A percentile compares a stretch with the other conserved stretches of the same genome.
Conservation (phyloP, 1,284 basidiomycete species). For the Sphagnurus paluster region DNA sequence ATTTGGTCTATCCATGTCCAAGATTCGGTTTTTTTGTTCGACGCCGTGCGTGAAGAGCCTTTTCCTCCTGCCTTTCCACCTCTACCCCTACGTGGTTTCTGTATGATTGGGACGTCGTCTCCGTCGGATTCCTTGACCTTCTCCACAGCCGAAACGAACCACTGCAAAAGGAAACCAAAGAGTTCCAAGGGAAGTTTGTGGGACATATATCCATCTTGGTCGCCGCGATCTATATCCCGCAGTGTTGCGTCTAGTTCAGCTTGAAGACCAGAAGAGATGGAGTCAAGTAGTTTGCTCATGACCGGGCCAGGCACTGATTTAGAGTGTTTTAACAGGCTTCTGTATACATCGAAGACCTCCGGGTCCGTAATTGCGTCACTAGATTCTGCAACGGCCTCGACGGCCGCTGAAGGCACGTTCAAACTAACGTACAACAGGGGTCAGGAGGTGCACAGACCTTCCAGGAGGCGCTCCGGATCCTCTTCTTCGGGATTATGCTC, state of each 20-base stretch:
- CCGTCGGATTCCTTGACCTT: constrained; percentile 61
- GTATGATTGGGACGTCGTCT: constrained; percentile 47
- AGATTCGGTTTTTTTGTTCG: constrained; percentile 47
- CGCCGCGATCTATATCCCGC: constrained; percentile 67
- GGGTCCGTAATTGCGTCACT: constrained; percentile 68
- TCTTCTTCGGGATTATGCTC: constrained; percentile 59
- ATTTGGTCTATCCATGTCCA: constrained; percentile 87
- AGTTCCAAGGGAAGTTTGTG: constrained; percentile 82
- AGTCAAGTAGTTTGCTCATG: constrained; percentile 80
- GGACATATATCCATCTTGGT: constrained; percentile 64
- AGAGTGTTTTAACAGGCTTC: constrained; percentile 74
- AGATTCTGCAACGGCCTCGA: constrained; percentile 72
- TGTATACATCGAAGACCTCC: constrained; percentile 76
- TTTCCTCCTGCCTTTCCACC: constrained; percentile 56
- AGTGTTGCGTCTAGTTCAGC: constrained; percentile 69
- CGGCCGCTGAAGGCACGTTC: constrained; percentile 52
- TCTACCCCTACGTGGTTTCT: constrained; percentile 54
- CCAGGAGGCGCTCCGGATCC: constrained; percentile 43
- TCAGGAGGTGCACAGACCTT: constrained; percentile 39
- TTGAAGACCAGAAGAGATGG: constrained; percentile 69
- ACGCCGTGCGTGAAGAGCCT: constrained; percentile 29
- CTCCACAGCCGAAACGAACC: constrained; percentile 82
- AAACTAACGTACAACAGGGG: constrained; percentile 1
- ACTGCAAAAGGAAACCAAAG: constrained; percentile 85
- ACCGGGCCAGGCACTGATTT: constrained; percentile 55